These are phyloP conservation scores for Taphrina communis DNA, from an alignment of 1,139 yeast genomes.

Conservation along the genomic window DNA sequence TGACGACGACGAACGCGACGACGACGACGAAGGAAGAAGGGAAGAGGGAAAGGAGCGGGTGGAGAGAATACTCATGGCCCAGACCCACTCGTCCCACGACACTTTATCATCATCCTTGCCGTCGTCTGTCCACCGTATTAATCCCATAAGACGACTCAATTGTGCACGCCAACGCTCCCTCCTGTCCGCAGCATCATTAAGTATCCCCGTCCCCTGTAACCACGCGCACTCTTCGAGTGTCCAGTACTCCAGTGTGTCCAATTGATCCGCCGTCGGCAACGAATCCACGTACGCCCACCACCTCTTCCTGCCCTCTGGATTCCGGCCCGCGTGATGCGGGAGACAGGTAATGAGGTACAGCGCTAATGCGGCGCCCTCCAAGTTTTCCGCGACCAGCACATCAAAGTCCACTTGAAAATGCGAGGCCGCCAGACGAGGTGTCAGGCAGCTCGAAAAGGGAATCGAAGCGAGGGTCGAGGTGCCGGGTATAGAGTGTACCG, in stretches of 20 bases:
- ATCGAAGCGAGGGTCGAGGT: background rate
- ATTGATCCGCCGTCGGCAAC: slow-evolving; percentile 59
- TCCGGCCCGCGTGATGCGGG: background rate
- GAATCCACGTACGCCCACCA: slow-evolving; percentile 61
- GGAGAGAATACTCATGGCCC: slow-evolving; percentile 74
- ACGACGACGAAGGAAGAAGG: slow-evolving; percentile 53
- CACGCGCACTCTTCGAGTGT: slow-evolving; percentile 57
- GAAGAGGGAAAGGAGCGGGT: slow-evolving; percentile 76
- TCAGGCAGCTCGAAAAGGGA: slow-evolving; percentile 10
- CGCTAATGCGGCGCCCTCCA: slow-evolving; percentile 17
- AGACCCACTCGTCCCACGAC: slow-evolving; percentile 59
- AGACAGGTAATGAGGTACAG: slow-evolving; percentile 22
- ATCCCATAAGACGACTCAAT: slow-evolving; percentile 29
- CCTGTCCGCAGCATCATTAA: slow-evolving; percentile 49
- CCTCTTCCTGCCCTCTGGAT: slow-evolving; percentile 8
- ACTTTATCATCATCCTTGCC: background rate
- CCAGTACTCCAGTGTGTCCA: slow-evolving; percentile 72
- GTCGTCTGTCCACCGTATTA: slow-evolving; percentile 21
- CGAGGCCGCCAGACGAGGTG: slow-evolving; percentile 8
- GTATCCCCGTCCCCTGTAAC: slow-evolving; percentile 67
- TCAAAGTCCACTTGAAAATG: background rate
- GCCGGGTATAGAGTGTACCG: background rate
- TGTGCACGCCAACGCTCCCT: slow-evolving; percentile 49
- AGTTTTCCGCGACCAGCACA: background rate
- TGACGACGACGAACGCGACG: background rate